Percentiles rank a stretch among this genome's conserved stretches.
Conservation (phyloP, 2,329 filamentous ascomycete genomes). For the Aureobasidium subglaciale region DNA sequence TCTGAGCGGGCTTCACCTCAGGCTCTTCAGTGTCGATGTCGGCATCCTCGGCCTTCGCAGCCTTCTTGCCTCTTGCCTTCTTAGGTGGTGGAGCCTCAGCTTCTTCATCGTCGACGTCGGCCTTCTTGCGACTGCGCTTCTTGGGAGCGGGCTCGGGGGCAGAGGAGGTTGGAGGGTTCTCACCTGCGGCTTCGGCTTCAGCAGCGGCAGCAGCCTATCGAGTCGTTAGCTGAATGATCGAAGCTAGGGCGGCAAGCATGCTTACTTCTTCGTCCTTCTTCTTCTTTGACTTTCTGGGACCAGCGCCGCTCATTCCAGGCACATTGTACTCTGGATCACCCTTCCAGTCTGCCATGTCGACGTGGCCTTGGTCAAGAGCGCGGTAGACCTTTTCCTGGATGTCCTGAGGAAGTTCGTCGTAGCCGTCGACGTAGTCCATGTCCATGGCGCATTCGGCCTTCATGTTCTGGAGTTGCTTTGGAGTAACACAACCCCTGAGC, state of each 20-base stretch:
- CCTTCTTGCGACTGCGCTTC: constrained; percentile 34
- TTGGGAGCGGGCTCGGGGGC: constrained; percentile 30
- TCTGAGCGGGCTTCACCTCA: constrained; percentile 16
- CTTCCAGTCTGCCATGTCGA: constrained; percentile 80
- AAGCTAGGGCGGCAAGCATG: no score
- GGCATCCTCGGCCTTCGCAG: constrained; percentile 23
- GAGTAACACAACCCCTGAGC: constrained; percentile 82
- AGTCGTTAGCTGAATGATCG: not conserved
- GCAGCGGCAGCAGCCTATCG: constrained; percentile 13
- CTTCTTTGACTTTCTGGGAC: constrained; percentile 46
- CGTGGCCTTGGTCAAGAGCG: constrained; percentile 68
- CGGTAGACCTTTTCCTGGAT: constrained; percentile 65
- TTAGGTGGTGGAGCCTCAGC: constrained; percentile 25
- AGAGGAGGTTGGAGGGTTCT: constrained; percentile 10
- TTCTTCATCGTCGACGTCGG: constrained; percentile 30
- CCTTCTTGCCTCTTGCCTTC: constrained; percentile 22
- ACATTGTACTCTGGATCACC: constrained; percentile 70
- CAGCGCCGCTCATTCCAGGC: constrained; percentile 48
- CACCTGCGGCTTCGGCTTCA: constrained; percentile 19
- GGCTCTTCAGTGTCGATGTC: constrained; percentile 19
- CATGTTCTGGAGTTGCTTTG: constrained; percentile 61
- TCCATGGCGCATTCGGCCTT: constrained; percentile 52
- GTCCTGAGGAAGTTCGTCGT: constrained; percentile 64
- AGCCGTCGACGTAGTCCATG: constrained; percentile 68
- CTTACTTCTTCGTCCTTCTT: constrained; percentile 29